Base-by-base conservation (phyloP, 2,329 filamentous ascomycete species). In the Rhytidhysteron rufulum region DNA sequence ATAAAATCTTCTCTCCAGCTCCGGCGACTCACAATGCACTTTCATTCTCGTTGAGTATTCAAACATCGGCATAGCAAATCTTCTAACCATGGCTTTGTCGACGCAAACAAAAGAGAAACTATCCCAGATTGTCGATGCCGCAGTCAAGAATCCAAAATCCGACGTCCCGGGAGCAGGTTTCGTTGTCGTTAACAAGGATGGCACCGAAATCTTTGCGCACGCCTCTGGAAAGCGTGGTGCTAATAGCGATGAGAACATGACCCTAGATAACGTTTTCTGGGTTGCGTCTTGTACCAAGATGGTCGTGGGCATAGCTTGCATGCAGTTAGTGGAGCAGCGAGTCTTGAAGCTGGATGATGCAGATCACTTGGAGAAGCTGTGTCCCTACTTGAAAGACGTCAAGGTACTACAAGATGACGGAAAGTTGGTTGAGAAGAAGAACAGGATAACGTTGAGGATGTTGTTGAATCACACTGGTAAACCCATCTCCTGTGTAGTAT, bases 261-360 rank as follows among this genome's bases (percentile, higher is more conserved):
- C 70, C 0, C 59, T 79, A 0, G 80, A 85, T 20, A 55, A 41
- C 22, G 64, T 80, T 1, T 85, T 80, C 47, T 78, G 73, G 72
- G 73, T 78, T 13, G 72, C 73, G 5, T 72, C 68, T 2, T 76
- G 72, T 51, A 74, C 70, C 1, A 65, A 64, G 37, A 51, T 64
- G 48, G 51, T 60, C 30, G 49, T 51, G n/a, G 49, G 53, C 3
- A 43, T 64, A 4, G 58, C 58, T 4, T 53, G 48, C 27, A 61
- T 67, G 30, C 65, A 68, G 35, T 55, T 67, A 13, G 54, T 62
- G 4, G 65, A 68, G 43, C 55, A 62, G 36, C 60, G 61, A 16
- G 65, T 60, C 34, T 48, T 67, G 18, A 39, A 46, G 2, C 55
- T 68, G 6, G 63, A 68, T 29, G 62, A 66, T 34, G 37, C 55